Conservation (phyloP, 495 filamentous ascomycete genomes). For the Penicillium subrubescens region DNA sequence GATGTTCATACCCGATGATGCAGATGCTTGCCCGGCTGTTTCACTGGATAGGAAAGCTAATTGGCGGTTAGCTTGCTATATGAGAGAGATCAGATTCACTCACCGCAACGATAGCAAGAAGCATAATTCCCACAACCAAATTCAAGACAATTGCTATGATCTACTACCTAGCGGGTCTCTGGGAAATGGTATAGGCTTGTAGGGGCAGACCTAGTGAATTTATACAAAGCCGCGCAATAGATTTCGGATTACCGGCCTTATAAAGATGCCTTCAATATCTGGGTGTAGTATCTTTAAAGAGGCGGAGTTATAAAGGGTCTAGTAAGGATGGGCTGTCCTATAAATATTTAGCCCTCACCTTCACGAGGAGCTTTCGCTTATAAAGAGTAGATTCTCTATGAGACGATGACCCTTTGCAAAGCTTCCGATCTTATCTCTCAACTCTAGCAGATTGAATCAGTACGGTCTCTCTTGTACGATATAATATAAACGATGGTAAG, state of each 20-base stretch:
- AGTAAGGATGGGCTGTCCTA: neutral
- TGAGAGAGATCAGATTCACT: constrained; percentile 1
- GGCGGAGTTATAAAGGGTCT: neutral
- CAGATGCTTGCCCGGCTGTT: constrained; percentile 1
- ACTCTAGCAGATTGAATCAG: constrained; percentile 1
- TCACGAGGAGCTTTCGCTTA: constrained; percentile 1
- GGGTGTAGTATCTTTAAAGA: constrained; percentile 4
- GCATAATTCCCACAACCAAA: constrained; percentile 2
- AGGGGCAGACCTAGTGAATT: neutral
- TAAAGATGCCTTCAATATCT: constrained; percentile 1
- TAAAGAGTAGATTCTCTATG: neutral
- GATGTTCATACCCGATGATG: constrained; percentile 1
- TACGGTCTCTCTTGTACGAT: no score
- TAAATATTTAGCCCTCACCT: neutral
- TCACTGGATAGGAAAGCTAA: constrained; percentile 3
- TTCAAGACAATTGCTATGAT: constrained; percentile 1
- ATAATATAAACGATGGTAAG: neutral
- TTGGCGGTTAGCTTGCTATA: neutral
- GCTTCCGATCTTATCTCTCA: constrained; percentile 2
- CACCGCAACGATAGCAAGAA: neutral
- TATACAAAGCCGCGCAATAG: constrained; percentile 1
- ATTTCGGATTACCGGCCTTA: neutral
- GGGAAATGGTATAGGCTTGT: neutral
- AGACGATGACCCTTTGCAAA: no score
- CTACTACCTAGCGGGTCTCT: constrained; percentile 1